A percentile compares a stretch with the other conserved stretches of the same genome.
phyloP scores from a whole-genome alignment of 2,329 filamentous ascomycete species.

The Fusarium austroafricanum region DNA sequence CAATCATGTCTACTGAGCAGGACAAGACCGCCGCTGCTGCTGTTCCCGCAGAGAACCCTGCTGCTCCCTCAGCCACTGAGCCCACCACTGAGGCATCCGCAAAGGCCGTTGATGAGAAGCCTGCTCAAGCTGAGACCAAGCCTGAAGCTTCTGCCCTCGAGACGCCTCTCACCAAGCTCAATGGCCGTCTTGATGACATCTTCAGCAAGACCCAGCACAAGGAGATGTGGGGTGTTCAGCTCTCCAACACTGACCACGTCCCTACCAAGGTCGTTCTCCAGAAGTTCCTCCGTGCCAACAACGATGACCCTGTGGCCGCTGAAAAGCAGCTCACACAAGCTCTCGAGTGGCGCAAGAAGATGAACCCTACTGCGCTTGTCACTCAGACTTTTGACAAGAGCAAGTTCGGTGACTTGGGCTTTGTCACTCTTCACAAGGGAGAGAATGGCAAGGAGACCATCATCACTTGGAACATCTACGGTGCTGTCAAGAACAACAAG shows the following conservation, averaged over 20 bases:
- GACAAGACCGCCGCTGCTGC: constrained; percentile 35
- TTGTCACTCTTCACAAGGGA: constrained; percentile 76
- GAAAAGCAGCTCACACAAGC: constrained; percentile 83
- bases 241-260: constrained; percentile 69
- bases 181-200: constrained; percentile 68
- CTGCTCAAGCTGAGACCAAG: constrained; percentile 4
- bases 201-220: constrained; percentile 68
- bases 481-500: constrained; percentile 82
- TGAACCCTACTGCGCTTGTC: constrained; percentile 75
- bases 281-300: constrained; percentile 94
- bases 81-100: constrained; percentile 1
- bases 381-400: constrained; percentile 71
- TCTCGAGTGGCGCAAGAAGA: constrained; percentile 83
- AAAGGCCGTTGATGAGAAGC: constrained; percentile 24
- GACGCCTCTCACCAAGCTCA: constrained; percentile 65
- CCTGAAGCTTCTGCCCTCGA: constrained; percentile 30
- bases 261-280: constrained; percentile 87
- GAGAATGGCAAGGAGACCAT: constrained; percentile 69
- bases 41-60: constrained; percentile 20
- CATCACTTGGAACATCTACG: constrained; percentile 95
- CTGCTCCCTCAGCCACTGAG: constrained; percentile 5
- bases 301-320: constrained; percentile 77
- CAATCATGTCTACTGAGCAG: constrained; percentile 49
- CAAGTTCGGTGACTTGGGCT: constrained; percentile 84
- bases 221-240: constrained; percentile 89